Conservation (phyloP, 345 rosid species). For the Moringa oleifera region DNA sequence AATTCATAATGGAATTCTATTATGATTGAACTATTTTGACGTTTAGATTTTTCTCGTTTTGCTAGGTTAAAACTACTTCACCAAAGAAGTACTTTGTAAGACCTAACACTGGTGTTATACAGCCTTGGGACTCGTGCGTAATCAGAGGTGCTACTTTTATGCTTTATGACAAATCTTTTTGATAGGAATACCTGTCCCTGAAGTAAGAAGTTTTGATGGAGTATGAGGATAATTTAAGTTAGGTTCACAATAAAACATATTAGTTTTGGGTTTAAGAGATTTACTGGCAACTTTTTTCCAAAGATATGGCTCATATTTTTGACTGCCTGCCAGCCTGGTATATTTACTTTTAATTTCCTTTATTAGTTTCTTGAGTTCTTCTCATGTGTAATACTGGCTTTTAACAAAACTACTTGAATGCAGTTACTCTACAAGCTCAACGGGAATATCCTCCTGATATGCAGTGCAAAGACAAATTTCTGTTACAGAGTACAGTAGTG, state of each 20-base stretch:
- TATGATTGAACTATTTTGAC: slow-evolving; percentile 4
- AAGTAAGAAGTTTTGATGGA: slow-evolving; percentile 1
- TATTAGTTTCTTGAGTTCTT: not conserved
- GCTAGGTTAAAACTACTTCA: slow-evolving; percentile 92
- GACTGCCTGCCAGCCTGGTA: slow-evolving; percentile 3
- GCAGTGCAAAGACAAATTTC: slow-evolving; percentile 98
- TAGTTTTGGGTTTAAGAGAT: not conserved
- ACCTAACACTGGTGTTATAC: slow-evolving; percentile 84
- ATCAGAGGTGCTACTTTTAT: slow-evolving; percentile 52
- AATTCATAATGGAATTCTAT: not conserved
- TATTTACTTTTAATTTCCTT: not conserved
- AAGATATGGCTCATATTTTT: not conserved
- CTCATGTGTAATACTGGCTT: slow-evolving; percentile 5
- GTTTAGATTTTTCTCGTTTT: slow-evolving; percentile 3
- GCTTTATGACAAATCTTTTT: not conserved
- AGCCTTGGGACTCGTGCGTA: slow-evolving; percentile 68
- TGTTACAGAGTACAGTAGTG: slow-evolving; percentile 80
- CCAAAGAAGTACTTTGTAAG: slow-evolving; percentile 97
- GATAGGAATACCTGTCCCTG: not conserved
- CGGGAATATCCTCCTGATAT: slow-evolving; percentile 69
- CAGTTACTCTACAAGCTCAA: slow-evolving; percentile 96
- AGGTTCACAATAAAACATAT: not conserved
- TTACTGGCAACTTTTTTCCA: not conserved
- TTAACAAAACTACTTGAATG: slow-evolving; percentile 17
- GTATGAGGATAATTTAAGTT: not conserved